Evolutionary conservation across 148 eudicot species (phyloP).

Genomic region (Oxyria digyna): DNA sequence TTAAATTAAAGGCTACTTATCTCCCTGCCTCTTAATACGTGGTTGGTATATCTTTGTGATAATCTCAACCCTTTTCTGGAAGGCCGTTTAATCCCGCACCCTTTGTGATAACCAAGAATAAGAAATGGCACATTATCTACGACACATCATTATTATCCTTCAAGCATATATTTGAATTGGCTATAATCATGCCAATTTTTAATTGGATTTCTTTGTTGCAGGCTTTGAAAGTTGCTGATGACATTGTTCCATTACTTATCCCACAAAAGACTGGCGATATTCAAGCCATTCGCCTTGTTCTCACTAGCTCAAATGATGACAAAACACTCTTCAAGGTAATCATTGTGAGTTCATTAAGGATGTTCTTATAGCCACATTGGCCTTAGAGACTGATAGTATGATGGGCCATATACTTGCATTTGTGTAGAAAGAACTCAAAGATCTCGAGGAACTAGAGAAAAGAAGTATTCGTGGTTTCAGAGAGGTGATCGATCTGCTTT

Average conservation of each 20-base stretch:
- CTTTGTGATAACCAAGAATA: background rate
- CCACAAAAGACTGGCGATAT: constrained; percentile 49
- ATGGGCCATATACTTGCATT: background rate
- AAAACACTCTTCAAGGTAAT: constrained; percentile 54
- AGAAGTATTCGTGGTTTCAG: constrained; percentile 72
- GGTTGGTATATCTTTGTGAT: background rate
- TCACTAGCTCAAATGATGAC: constrained; percentile 78
- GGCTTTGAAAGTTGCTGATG: constrained; percentile 46
- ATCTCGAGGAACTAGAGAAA: constrained; percentile 52
- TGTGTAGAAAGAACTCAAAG: constrained; percentile 45
- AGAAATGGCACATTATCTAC: background rate
- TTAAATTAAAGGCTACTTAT: background rate
- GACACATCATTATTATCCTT: background rate
- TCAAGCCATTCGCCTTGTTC: constrained; percentile 68
- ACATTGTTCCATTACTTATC: constrained; percentile 56
- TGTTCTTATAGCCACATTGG: background rate
- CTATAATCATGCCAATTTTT: background rate
- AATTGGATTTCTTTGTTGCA: constrained; percentile 14
- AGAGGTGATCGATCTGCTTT: constrained; percentile 86
- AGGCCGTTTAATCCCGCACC: too few relatives aligned
- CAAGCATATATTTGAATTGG: background rate
- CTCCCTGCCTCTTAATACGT: background rate
- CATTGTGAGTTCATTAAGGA: background rate
- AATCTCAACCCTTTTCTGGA: background rate
- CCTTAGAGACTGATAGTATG: background rate